Conservation (phyloP, 2,329 filamentous ascomycete genomes). For the Tolypocladium guangdongense region DNA sequence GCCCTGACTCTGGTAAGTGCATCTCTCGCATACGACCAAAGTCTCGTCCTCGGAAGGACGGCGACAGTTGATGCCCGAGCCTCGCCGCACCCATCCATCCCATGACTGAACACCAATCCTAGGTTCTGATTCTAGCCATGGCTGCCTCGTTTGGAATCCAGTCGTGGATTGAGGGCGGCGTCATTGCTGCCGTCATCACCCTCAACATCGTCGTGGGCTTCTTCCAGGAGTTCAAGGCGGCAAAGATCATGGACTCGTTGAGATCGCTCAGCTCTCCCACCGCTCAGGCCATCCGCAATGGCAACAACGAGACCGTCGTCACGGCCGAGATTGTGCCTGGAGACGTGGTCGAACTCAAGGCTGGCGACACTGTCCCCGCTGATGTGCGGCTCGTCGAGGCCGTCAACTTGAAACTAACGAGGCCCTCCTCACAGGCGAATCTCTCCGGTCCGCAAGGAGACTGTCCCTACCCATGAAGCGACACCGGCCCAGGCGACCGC, state of each 20-base stretch:
- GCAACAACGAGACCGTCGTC: slow-evolving; percentile 24
- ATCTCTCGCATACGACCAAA: too few relatives aligned
- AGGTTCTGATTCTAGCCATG: slow-evolving; percentile 46
- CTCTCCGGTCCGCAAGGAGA: slow-evolving; percentile 45
- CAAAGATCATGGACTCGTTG: slow-evolving; percentile 38
- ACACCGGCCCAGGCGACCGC: slow-evolving; percentile 42
- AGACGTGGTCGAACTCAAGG: slow-evolving; percentile 43
- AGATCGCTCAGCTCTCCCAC: slow-evolving; percentile 32
- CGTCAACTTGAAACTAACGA: slow-evolving; percentile 59
- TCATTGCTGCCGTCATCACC: slow-evolving; percentile 44
- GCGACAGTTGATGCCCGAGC: background rate
- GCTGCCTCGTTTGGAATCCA: slow-evolving; percentile 44
- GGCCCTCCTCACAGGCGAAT: slow-evolving; percentile 53
- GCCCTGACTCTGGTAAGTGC: slow-evolving; percentile 52
- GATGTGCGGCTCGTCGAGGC: slow-evolving; percentile 46
- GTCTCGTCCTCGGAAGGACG: background rate
- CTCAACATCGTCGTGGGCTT: slow-evolving; percentile 47
- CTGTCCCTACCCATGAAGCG: slow-evolving; percentile 28
- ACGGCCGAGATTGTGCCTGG: slow-evolving; percentile 42
- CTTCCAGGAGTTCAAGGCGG: slow-evolving; percentile 33
- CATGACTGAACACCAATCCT: background rate
- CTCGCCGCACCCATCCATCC: background rate
- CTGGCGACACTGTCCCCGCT: slow-evolving; percentile 50
- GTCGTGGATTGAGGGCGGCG: slow-evolving; percentile 50
- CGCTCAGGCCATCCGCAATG: slow-evolving; percentile 30